Evolutionary conservation across 768 basidiomycete species (phyloP).

Genomic region (Mrakia frigida): DNA sequence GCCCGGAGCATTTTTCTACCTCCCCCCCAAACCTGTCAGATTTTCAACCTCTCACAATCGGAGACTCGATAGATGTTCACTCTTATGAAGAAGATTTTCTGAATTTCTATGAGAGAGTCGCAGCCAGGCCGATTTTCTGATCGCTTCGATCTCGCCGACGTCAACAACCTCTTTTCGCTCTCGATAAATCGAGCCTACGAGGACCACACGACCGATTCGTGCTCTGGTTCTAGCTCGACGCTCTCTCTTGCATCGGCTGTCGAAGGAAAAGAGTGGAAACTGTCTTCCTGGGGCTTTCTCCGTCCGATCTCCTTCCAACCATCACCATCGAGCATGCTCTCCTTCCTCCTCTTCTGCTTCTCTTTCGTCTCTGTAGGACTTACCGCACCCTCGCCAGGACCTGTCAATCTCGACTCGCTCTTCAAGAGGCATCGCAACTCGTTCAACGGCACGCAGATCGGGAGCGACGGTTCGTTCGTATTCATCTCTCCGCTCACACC

Average conservation of each 20-base stretch:
- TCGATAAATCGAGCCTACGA: no score
- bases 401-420: background rate
- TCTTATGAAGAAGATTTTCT: no score
- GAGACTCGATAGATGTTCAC: no score
- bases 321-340: background rate
- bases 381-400: background rate
- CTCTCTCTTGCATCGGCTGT: background rate
- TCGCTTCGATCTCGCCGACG: no score
- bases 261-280: background rate
- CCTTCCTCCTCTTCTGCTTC: background rate
- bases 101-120: no score
- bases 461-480: background rate
- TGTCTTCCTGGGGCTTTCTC: background rate
- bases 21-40: no score
- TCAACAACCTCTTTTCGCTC: no score
- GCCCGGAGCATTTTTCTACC: no score
- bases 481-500: background rate
- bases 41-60: no score
- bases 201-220: no score
- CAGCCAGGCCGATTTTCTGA: no score
- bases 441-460: background rate
- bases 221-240: no score
- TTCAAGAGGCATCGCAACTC: background rate
- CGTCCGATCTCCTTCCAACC: background rate
- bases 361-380: background rate